A percentile compares a stretch with the other conserved stretches of the same genome.
Evolutionary conservation across 257 asterid species (phyloP).

Genomic region (Solanum gandarillasii): DNA sequence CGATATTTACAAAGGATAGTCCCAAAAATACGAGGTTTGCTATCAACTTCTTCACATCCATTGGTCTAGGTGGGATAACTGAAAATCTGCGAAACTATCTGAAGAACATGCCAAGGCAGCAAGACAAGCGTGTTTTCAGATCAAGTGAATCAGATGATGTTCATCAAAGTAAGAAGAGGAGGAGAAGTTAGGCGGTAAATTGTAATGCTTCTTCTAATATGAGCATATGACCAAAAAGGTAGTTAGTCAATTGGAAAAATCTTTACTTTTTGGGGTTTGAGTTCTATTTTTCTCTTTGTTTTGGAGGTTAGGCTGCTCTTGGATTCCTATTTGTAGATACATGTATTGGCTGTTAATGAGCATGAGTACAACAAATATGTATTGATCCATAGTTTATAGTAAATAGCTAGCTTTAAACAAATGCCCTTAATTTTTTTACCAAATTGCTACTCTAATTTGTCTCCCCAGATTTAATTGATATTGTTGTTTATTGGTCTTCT

Average conservation of each 20-base stretch:
- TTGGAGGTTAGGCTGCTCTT: background rate
- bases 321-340: background rate
- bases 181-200: too few species aligned
- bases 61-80: background rate
- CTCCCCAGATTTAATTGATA: too few species aligned
- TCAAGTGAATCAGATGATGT: too few species aligned
- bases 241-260: background rate
- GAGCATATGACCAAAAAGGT: too few species aligned
- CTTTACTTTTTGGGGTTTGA: background rate
- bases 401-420: background rate
- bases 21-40: background rate
- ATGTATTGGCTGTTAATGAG: too few species aligned
- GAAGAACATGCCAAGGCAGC: background rate
- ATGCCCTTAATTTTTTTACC: background rate
- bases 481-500: background rate
- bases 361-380: background rate
- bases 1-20: background rate
- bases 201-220: too few species aligned
- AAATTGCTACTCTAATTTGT: background rate
- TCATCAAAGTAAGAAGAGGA: too few species aligned
- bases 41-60: background rate
- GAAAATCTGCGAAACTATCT: background rate
- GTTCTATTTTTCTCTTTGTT: background rate
- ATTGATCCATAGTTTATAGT: background rate
- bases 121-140: too few species aligned